phyloP scores from a whole-genome alignment of 129 eudicot species.

The Helianthus annuus region DNA sequence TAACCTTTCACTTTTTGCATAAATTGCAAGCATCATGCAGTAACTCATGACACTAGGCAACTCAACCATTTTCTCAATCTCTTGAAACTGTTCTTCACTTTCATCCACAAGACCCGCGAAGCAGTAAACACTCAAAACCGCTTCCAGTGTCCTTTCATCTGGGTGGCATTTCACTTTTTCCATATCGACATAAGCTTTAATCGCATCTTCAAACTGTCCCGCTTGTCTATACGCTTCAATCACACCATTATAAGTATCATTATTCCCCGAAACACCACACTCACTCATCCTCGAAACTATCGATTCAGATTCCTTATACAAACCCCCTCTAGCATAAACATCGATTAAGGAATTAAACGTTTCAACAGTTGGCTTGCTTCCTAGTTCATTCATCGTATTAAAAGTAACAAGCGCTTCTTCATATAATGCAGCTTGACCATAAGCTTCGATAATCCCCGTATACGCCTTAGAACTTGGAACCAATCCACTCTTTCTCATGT shows the following conservation, averaged over 20 bases:
- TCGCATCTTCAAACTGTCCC: slow-evolving; percentile 86
- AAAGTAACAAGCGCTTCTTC: slow-evolving; percentile 91
- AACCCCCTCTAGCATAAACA: slow-evolving; percentile 78
- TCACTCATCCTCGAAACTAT: slow-evolving; percentile 62
- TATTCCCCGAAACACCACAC: slow-evolving; percentile 49
- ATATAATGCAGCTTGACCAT: slow-evolving; percentile 88
- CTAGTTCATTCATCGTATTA: slow-evolving; percentile 94
- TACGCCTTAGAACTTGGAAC: slow-evolving; percentile 92
- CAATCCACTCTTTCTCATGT: slow-evolving; percentile 72
- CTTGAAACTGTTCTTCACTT: slow-evolving; percentile 87
- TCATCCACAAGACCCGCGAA: slow-evolving; percentile 96
- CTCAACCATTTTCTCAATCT: slow-evolving; percentile 76
- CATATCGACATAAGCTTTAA: slow-evolving; percentile 91
- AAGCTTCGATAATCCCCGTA: slow-evolving; percentile 84
- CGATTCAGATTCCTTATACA: slow-evolving; percentile 79
- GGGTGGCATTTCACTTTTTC: slow-evolving; percentile 80
- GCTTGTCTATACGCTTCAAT: slow-evolving; percentile 91
- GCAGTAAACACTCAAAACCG: slow-evolving; percentile 86
- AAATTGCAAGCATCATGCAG: slow-evolving; percentile 90
- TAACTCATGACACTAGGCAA: slow-evolving; percentile 93
- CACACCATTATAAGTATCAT: slow-evolving; percentile 67
- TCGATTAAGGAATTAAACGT: slow-evolving; percentile 78
- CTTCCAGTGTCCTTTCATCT: slow-evolving; percentile 86
- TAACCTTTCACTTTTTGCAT: slow-evolving; percentile 82
- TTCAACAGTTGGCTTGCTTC: slow-evolving; percentile 66